A percentile compares a stretch with the other conserved stretches of the same genome.
Evolutionary conservation across 2,329 filamentous ascomycete genomes (phyloP).

Genomic region (Stagonosporopsis rhizophila): DNA sequence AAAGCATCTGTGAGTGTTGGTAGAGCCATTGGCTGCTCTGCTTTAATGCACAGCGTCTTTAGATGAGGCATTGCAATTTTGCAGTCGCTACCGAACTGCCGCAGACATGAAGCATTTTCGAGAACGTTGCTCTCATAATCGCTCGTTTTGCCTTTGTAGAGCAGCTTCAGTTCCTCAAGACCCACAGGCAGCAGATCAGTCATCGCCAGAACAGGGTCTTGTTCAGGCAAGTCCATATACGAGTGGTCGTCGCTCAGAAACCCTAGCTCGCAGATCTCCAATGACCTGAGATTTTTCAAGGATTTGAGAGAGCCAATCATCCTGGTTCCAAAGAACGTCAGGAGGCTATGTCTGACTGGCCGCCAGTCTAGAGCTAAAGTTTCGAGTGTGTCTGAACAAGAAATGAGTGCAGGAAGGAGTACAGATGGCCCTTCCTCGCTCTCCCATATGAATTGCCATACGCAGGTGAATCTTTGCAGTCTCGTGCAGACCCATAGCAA

Average conservation of each 20-base stretch:
- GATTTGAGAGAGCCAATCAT: slow-evolving; percentile 20
- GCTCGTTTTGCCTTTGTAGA: background rate
- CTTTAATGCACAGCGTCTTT: background rate
- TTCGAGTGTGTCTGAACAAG: slow-evolving; percentile 25
- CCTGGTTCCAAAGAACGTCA: background rate
- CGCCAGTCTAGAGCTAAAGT: slow-evolving; percentile 26
- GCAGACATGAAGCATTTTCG: slow-evolving; percentile 9
- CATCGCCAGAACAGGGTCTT: background rate
- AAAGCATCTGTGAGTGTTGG: background rate
- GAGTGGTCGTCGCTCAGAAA: slow-evolving; percentile 9
- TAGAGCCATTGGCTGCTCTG: background rate
- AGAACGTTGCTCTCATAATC: background rate
- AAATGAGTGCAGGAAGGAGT: slow-evolving; percentile 21
- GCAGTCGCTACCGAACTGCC: slow-evolving; percentile 17
- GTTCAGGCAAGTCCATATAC: slow-evolving; percentile 1
- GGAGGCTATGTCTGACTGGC: background rate
- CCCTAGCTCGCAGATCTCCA: slow-evolving; percentile 23
- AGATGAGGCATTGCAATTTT: slow-evolving; percentile 8
- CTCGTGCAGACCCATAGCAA: slow-evolving; percentile 22
- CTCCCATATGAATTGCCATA: slow-evolving; percentile 26
- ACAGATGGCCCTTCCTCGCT: background rate
- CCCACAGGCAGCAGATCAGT: slow-evolving; percentile 20
- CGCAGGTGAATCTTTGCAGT: slow-evolving; percentile 30
- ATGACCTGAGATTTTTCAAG: slow-evolving; percentile 14
- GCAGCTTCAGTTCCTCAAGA: slow-evolving; percentile 20